Evolutionary conservation across 345 rosid species (phyloP).

Genomic region (Capsella bursapastoris): DNA sequence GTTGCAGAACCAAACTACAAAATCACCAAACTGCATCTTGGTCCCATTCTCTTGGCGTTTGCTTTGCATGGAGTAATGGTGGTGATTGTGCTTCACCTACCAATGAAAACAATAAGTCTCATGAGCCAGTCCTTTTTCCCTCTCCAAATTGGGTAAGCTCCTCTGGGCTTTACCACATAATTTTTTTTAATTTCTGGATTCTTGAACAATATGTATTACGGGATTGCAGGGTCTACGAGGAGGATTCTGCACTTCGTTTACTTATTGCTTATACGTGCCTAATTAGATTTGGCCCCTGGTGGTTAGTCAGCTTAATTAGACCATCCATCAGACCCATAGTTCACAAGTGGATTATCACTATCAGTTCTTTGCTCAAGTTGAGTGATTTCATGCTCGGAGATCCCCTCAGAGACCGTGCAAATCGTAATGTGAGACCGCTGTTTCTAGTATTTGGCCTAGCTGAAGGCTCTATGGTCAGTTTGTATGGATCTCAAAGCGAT

Average conservation of each 20-base stretch:
- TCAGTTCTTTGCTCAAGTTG: conserved; percentile 31
- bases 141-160: conserved; percentile 21
- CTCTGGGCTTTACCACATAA: background rate
- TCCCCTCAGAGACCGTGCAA: conserved; percentile 15
- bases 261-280: conserved; percentile 8
- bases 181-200: background rate
- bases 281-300: background rate
- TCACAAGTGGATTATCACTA: conserved; percentile 27
- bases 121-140: conserved; percentile 31
- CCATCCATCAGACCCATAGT: conserved; percentile 28
- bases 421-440: background rate
- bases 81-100: conserved; percentile 34
- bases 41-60: conserved; percentile 9
- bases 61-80: conserved; percentile 28
- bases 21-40: conserved; percentile 19
- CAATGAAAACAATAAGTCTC: conserved; percentile 11
- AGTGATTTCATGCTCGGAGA: conserved; percentile 28
- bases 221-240: conserved; percentile 14
- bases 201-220: conserved; percentile 4
- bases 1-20: conserved; percentile 25
- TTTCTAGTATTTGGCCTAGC: conserved; percentile 8
- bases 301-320: background rate
- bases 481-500: conserved; percentile 23
- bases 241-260: conserved; percentile 9
- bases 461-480: conserved; percentile 30